These are phyloP conservation scores for Desmodesmus armatus DNA, from an alignment of 139 green algal species.

Conservation along the genomic window DNA sequence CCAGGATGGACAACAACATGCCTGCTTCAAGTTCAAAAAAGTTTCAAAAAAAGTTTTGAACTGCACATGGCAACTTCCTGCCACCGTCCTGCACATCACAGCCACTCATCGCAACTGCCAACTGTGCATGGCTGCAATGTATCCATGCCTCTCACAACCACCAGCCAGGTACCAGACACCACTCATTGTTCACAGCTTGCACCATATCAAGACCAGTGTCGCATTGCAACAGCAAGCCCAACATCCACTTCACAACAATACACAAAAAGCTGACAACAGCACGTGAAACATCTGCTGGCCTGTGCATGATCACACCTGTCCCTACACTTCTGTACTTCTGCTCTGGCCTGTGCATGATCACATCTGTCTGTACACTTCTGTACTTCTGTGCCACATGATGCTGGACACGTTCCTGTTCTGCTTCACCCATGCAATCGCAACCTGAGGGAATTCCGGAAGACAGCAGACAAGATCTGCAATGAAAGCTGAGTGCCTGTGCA, in stretches of 20 bases:
- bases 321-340: too few relatives aligned
- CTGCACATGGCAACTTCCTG: neutral
- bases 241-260: neutral
- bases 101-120: neutral
- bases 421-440: neutral
- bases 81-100: neutral
- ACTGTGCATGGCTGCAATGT: neutral
- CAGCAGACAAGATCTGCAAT: neutral
- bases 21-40: too few relatives aligned
- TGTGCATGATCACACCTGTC: neutral
- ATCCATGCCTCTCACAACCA: neutral
- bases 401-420: neutral
- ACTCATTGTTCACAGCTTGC: neutral
- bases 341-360: neutral
- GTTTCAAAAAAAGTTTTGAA: neutral
- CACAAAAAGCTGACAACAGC: neutral
- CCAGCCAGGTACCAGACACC: neutral
- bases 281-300: neutral
- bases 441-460: neutral
- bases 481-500: neutral
- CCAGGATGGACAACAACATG: neutral
- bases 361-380: neutral
- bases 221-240: too few relatives aligned
- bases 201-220: neutral
- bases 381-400: neutral